A percentile compares a stretch with the other conserved stretches of the same genome.
Conservation (phyloP, 2,329 filamentous ascomycete species). For the Sporothrix globosa region DNA sequence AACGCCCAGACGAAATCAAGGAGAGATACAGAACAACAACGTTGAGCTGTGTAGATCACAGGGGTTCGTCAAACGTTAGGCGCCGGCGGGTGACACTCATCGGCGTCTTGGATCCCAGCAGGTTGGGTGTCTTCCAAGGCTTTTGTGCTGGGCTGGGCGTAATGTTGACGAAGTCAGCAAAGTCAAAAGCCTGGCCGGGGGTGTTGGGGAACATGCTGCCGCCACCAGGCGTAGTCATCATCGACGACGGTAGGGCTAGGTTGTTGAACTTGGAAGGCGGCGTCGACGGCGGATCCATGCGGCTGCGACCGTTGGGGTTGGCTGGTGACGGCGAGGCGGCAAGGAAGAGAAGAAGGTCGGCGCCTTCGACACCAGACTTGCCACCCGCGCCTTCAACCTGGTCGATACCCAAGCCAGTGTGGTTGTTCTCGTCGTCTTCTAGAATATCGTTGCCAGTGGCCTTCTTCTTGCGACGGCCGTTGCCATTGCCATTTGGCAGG, state of each 20-base stretch:
- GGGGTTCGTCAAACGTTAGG: slow-evolving; percentile 74
- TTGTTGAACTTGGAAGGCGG: slow-evolving; percentile 70
- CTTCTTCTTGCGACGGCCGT: slow-evolving; percentile 55
- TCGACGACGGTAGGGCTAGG: slow-evolving; percentile 74
- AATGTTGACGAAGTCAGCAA: slow-evolving; percentile 96
- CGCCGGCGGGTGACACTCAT: slow-evolving; percentile 71
- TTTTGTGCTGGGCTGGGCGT: slow-evolving; percentile 93
- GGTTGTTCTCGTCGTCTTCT: slow-evolving; percentile 41
- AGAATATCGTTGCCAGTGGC: slow-evolving; percentile 37
- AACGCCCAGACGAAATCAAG: slow-evolving; percentile 9
- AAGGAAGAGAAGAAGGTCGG: slow-evolving; percentile 78
- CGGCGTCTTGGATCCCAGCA: slow-evolving; percentile 54
- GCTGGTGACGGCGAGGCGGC: slow-evolving; percentile 90
- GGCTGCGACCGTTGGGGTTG: slow-evolving; percentile 56
- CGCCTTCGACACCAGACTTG: slow-evolving; percentile 72
- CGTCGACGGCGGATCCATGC: slow-evolving; percentile 73
- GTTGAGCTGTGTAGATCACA: slow-evolving; percentile 21
- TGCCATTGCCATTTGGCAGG: slow-evolving; percentile 42
- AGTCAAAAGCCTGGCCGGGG: slow-evolving; percentile 83
- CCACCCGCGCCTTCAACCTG: slow-evolving; percentile 42
- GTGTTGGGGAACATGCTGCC: slow-evolving; percentile 73
- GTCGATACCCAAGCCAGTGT: slow-evolving; percentile 31
- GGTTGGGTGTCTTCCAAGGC: slow-evolving; percentile 79
- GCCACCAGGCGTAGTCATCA: slow-evolving; percentile 84
- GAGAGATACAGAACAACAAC: background rate